Base-by-base conservation (phyloP, 768 basidiomycete genomes). In the Fistulinella prunicolor region DNA sequence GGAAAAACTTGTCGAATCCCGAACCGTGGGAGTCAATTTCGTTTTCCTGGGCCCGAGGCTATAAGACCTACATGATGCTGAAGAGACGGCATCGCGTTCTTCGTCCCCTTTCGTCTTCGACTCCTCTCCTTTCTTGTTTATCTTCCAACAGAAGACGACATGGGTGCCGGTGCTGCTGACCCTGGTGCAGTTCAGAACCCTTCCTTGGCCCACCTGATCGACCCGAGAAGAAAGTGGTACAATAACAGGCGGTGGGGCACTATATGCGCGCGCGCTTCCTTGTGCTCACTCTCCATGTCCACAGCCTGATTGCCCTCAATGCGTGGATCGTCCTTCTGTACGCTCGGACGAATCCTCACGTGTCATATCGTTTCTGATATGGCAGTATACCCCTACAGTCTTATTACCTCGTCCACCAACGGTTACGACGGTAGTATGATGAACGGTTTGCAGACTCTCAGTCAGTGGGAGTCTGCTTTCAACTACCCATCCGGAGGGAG, bases 361-460 rank as follows among this genome's bases (percentile, higher is more conserved):
- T 7, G 6, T 21, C 32, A 22, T 46, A 24, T 34, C 20, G 17
- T 29, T 44, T 37, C 47, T 54, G n/a, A 51, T 14, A n/a, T n/a
- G n/a, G n/a, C n/a, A n/a, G 12, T 14, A 12, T 23, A 7, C 40
- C 22, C 40, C 19, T 44, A 19, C 45, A 84, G 83, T 41, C 79
- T 88, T 53, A 83, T 87, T 60, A 87, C 85, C 10, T 86, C 85
- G 21, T 84, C 83, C 13, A 85, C 82, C 40, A 85, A 81, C 62
- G 86, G 86, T 43, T 88, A 82, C 61, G 86, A 88, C 58, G 83
- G 84, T 50, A 82, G 79, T 63, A 81, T 87, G 80, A 85, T 87
- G 85, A 87, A 89, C 66, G 84, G 83, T 63, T 72, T 90, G 35
- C 87, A 90, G 66, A 78, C 79, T 38, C 71, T 89, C 50, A 46